Percentiles rank a stretch among this genome's conserved stretches.
Evolutionary conservation across 345 rosid species (phyloP).

Genomic region (Populus simonii): DNA sequence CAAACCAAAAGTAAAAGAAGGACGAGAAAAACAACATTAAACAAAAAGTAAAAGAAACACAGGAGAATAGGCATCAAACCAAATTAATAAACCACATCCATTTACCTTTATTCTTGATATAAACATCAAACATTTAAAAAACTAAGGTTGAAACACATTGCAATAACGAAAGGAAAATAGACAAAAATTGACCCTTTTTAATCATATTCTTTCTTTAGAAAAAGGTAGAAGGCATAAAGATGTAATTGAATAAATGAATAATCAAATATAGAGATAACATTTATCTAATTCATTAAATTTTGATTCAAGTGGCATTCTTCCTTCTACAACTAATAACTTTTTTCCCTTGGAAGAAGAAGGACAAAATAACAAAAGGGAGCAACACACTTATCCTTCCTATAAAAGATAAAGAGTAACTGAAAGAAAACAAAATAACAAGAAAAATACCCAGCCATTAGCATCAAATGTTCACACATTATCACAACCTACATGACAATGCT

Average conservation of each 20-base stretch:
- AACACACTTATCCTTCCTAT: constrained; percentile 23
- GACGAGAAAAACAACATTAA: too few species aligned
- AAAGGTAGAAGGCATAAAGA: background rate
- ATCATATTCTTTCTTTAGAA: too few species aligned
- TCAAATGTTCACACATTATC: constrained; percentile 31
- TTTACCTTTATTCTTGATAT: too few species aligned
- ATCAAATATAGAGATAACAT: background rate
- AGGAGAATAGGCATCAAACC: background rate
- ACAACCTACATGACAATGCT: constrained; percentile 39
- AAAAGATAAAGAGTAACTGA: constrained; percentile 13
- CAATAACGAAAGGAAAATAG: too few species aligned
- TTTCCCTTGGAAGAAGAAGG: background rate
- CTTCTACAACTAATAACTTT: background rate
- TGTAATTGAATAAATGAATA: background rate
- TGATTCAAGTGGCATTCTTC: constrained; percentile 7
- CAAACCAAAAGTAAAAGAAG: too few species aligned
- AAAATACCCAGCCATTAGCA: constrained; percentile 32
- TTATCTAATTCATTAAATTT: constrained; percentile 34
- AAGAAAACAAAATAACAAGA: constrained; percentile 26
- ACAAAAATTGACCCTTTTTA: too few species aligned
- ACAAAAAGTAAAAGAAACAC: background rate
- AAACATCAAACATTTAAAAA: too few species aligned
- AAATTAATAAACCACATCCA: background rate
- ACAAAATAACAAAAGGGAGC: constrained; percentile 19
- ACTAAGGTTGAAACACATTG: too few species aligned